Evolutionary conservation across 176 grass and related monocot species (phyloP), one percentile per base, ranked within the genome.

Genomic region (Musa troglodytarum): DNA sequence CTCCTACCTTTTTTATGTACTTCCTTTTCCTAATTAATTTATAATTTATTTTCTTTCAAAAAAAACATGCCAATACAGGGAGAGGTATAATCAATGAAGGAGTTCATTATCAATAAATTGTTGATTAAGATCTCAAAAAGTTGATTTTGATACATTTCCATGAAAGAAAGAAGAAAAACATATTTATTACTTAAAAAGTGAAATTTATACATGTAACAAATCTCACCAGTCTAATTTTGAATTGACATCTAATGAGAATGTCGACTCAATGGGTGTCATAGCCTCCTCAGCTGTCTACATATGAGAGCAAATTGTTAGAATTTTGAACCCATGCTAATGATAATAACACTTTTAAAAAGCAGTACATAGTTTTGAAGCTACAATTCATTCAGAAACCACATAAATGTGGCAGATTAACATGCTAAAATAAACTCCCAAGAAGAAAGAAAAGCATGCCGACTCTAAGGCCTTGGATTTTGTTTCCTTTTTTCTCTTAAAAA

Each of bases 201-300:
- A n/a, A 19, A 50, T 10, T 20, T 70, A 78, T 24, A 78, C 8
- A 53, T 12, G 34, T 14, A 72, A 63, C 43, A 71, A 84, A 54
- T 56, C 86, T 89, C 81, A 99, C 96, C 96, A 99, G 65, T 99
- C 96, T 81, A 99, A 81, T 70, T 99, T 99, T 75, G 96, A 99
- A 83, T 99, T 89, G 75, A 99, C 96, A 80, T 95, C 96, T 81
- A 99, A 83, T 52, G 96, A 99, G 74, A 99, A 99, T 77, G 96
- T 99, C 72, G 96, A 99, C 65, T 99, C 96, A 69, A 99, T 99
- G 84, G 96, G 96, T 79, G 96, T 99, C 91, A 99, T 99, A 84
- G 96, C 96, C 26, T 88, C 91, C 79, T 91, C 81, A 54, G 96
- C 96, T 86, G 96, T 99, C 96, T 99, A 88, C 75, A 83, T 12